Evolutionary conservation across 2,329 filamentous ascomycete species (phyloP), one percentile per base, ranked within the genome.

Genomic region (Truncatella angustata): DNA sequence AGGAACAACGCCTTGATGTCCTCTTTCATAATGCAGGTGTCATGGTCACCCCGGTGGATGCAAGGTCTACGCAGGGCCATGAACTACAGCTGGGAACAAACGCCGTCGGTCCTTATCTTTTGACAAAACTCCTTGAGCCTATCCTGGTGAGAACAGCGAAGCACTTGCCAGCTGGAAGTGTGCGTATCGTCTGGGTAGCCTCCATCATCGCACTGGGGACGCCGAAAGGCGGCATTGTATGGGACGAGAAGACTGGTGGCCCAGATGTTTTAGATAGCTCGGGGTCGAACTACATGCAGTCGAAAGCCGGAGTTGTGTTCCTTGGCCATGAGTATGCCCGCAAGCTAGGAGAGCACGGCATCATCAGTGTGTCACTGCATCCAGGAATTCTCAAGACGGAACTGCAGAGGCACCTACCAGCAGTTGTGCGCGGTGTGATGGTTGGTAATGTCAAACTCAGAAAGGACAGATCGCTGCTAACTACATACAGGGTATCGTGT

Each of bases 11-110:
- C 9, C 52, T 59, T 3, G 44, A 59, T 34, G 44, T 58, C 12
- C 51, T 59, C n/a, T 54, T 57, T 35, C 57, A 57, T 48, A 57
- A 59, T 21, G 54, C 56, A 9, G 54, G 56, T 16, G 49, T 54
- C 39, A 35, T 30, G 34, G n/a, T 23, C 23, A 34, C 47, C 21
- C 26, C 21, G 12, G 16, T 34, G 24, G 36, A 11, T 40, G 39
- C 11, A 49, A 50, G 23, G 35, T 51, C 43, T 39, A 36, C 16
- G 34, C 52, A 32, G 26, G 47, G 51, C 2, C 40, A 53, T 24
- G 51, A 53, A 11, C 36, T 49, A 16, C 21, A 24, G 28, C 49
- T 54, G 40, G 34, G 51, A 18, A 39, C 34, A n/a, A 53, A 53
- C 37, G 21, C 28, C 28, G 12, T 53, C 16, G 51, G 51, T 9